Conservation (phyloP, 305 asterid genomes). For the Striga hermonthica region DNA sequence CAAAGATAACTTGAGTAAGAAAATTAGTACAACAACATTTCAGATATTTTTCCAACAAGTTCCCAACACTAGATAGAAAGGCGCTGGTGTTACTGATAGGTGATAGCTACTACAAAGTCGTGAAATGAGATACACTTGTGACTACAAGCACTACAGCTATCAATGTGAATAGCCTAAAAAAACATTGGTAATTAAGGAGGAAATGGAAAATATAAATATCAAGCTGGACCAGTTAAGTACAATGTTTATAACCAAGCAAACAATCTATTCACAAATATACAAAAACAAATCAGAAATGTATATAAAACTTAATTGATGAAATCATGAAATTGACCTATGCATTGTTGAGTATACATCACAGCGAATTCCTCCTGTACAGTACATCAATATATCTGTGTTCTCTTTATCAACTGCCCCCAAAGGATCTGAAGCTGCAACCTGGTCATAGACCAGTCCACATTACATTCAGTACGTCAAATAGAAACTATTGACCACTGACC, state of each 20-base stretch:
- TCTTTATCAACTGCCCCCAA: conserved; percentile 72
- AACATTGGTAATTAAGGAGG: neutral
- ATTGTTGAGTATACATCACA: conserved; percentile 90
- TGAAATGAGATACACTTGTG: neutral
- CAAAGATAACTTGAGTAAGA: no score
- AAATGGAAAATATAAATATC: neutral
- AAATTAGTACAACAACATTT: no score
- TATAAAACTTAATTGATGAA: neutral
- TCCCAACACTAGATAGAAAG: no score
- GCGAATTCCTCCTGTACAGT: conserved; percentile 97
- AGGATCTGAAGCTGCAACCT: conserved; percentile 75
- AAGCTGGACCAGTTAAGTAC: neutral
- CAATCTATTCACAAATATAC: neutral
- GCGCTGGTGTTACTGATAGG: neutral
- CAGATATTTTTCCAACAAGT: no score
- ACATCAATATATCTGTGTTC: conserved; percentile 81
- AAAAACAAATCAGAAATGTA: conserved; percentile 8
- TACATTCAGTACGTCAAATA: conserved; percentile 16
- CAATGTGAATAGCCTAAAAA: neutral
- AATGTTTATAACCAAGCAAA: neutral
- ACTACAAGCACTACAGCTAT: neutral
- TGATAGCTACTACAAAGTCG: neutral
- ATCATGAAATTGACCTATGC: conserved; percentile 55
- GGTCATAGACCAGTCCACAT: conserved; percentile 28
- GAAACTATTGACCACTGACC: conserved; percentile 8